Percentiles rank a stretch among this genome's conserved stretches.
These are phyloP conservation scores for Epichloe uncinata DNA, from an alignment of 2,329 filamentous ascomycete genomes.

Conservation along the genomic window DNA sequence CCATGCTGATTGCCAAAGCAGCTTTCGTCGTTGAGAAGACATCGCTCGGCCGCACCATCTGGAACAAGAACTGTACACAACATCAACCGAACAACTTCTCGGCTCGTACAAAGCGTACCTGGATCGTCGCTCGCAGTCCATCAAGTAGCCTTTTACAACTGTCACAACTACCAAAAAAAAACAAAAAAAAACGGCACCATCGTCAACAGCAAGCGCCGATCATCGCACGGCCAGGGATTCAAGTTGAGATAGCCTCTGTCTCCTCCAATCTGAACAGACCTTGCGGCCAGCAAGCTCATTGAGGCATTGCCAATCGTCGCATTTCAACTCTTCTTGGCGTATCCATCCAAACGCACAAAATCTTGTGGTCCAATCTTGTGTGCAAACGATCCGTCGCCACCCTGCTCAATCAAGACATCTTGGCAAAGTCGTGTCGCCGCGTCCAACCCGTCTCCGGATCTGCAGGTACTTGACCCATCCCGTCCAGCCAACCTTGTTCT, in stretches of 20 bases:
- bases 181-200: too few relatives aligned
- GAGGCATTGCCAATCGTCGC: not conserved
- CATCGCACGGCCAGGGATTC: not conserved
- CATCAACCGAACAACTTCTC: too few relatives aligned
- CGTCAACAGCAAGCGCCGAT: too few relatives aligned
- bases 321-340: not conserved
- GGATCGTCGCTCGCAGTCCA: too few relatives aligned
- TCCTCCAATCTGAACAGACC: not conserved
- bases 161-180: too few relatives aligned
- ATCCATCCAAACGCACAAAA: not conserved
- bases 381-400: not conserved
- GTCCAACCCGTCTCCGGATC: conserved; percentile 9
- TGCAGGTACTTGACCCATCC: conserved; percentile 11
- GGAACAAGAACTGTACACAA: too few relatives aligned
- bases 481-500: not conserved
- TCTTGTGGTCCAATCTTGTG: too few relatives aligned
- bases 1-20: too few relatives aligned
- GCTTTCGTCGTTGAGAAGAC: too few relatives aligned
- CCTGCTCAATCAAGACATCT: not conserved
- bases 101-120: too few relatives aligned
- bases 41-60: too few relatives aligned
- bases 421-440: not conserved
- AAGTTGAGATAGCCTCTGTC: not conserved
- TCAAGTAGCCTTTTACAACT: too few relatives aligned
- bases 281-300: not conserved